Conservation (phyloP, 441 rosid species). For the Hura crepitans region DNA sequence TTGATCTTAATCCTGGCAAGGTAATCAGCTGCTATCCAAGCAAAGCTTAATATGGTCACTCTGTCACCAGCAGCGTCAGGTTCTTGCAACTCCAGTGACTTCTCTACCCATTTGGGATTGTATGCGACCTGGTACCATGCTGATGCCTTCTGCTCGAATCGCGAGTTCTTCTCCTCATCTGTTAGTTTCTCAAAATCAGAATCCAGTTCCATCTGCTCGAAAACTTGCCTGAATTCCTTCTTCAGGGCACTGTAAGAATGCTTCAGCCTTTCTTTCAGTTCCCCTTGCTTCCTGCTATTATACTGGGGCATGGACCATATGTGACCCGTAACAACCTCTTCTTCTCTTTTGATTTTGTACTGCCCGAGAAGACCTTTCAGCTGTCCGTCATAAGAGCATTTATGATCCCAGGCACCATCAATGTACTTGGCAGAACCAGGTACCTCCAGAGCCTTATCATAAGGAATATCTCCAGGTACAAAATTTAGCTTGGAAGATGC, state of each 20-base stretch:
- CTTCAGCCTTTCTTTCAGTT: constrained; percentile 65
- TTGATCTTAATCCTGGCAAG: constrained; percentile 72
- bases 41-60: constrained; percentile 62
- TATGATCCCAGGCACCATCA: constrained; percentile 68
- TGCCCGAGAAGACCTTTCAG: constrained; percentile 68
- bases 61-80: constrained; percentile 31
- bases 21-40: constrained; percentile 89
- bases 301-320: constrained; percentile 86
- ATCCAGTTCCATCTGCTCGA: constrained; percentile 47
- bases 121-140: constrained; percentile 91
- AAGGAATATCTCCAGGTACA: constrained; percentile 43
- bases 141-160: constrained; percentile 75
- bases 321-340: constrained; percentile 86
- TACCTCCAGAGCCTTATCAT: constrained; percentile 58
- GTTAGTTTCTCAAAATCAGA: constrained; percentile 37
- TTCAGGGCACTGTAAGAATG: constrained; percentile 58
- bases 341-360: constrained; percentile 77
- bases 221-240: constrained; percentile 65
- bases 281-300: constrained; percentile 64
- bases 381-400: constrained; percentile 68
- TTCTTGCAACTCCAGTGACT: constrained; percentile 46
- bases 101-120: constrained; percentile 64
- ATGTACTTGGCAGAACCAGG: constrained; percentile 54
- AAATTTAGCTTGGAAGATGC: constrained; percentile 36
- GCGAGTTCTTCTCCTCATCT: constrained; percentile 52